Percentiles rank a stretch among this genome's conserved stretches.
These are phyloP conservation scores for Crithidia expoeki DNA, from an alignment of 208 protist species.

Conservation along the genomic window DNA sequence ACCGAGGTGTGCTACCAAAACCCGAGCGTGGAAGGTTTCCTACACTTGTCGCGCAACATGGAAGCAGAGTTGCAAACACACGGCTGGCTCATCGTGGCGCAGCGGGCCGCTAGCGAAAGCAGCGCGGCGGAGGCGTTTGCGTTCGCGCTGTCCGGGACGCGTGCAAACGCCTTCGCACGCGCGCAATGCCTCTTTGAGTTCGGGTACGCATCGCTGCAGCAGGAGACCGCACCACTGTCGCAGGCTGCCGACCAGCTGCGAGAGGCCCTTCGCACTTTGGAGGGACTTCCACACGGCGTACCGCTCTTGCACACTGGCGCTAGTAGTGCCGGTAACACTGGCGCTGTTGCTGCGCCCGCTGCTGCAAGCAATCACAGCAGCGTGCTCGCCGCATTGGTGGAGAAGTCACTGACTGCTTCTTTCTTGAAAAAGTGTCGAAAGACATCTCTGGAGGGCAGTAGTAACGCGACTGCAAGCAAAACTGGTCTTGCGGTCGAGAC, in stretches of 20 bases:
- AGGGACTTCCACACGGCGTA: slow-evolving; percentile 19
- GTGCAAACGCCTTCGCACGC: slow-evolving; percentile 39
- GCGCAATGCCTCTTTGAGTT: slow-evolving; percentile 55
- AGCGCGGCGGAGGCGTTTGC: slow-evolving; percentile 52
- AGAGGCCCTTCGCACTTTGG: slow-evolving; percentile 27
- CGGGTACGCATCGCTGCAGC: slow-evolving; percentile 19
- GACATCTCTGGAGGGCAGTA: background rate
- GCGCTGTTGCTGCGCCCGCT: no score
- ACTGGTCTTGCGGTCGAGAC: background rate
- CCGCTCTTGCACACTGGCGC: slow-evolving; percentile 9
- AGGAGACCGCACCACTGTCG: slow-evolving; percentile 9
- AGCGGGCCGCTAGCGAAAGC: slow-evolving; percentile 27
- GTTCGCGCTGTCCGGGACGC: slow-evolving; percentile 43
- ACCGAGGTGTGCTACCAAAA: slow-evolving; percentile 53
- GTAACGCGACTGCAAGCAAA: no score
- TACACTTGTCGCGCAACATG: slow-evolving; percentile 44
- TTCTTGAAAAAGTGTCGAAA: slow-evolving; percentile 13
- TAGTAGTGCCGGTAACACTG: background rate
- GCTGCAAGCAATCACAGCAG: background rate
- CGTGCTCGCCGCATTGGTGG: slow-evolving; percentile 8
- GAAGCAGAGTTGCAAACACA: slow-evolving; percentile 66
- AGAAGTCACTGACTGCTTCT: slow-evolving; percentile 18
- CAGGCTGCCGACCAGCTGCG: slow-evolving; percentile 20
- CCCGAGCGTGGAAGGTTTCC: slow-evolving; percentile 39
- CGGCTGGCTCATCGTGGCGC: slow-evolving; percentile 72